Conservation (phyloP, 2,329 filamentous ascomycete genomes). For the Cytospora chrysosperma region DNA sequence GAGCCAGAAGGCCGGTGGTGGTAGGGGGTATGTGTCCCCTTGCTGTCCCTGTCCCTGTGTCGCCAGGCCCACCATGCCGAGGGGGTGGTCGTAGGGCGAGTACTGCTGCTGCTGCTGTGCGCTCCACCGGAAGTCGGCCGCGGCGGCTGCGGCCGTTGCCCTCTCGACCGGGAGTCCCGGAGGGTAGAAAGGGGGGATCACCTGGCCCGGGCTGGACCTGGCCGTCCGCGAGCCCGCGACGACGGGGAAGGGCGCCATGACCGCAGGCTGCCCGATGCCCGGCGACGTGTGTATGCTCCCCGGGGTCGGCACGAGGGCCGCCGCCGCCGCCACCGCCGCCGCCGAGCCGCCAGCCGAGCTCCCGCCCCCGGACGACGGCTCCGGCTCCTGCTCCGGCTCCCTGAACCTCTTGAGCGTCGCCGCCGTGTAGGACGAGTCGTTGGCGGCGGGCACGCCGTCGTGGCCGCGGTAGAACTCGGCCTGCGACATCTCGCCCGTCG, state of each 20-base stretch:
- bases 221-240: conserved; percentile 31
- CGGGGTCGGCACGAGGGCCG: conserved; percentile 1
- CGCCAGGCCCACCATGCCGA: conserved; percentile 20
- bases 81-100: conserved; percentile 26
- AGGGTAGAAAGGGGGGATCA: conserved; percentile 30
- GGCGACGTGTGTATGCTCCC: conserved; percentile 18
- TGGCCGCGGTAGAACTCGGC: conserved; percentile 33
- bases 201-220: conserved; percentile 33
- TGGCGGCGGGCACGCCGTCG: conserved; percentile 30
- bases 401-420: conserved; percentile 34
- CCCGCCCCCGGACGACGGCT: not conserved
- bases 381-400: too few species aligned
- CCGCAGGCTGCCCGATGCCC: not conserved
- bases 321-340: too few species aligned
- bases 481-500: conserved; percentile 15
- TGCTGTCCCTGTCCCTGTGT: conserved; percentile 26
- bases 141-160: conserved; percentile 17
- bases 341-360: too few species aligned
- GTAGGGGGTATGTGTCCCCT: conserved; percentile 30
- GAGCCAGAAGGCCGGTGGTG: conserved; percentile 31
- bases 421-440: conserved; percentile 36
- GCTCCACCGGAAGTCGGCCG: conserved; percentile 30
- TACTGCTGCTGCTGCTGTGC: conserved; percentile 21
- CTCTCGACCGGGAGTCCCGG: conserved; percentile 26
- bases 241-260: conserved; percentile 10